Base-by-base conservation (phyloP, 306 rosid genomes). In the Dryas drummondii region DNA sequence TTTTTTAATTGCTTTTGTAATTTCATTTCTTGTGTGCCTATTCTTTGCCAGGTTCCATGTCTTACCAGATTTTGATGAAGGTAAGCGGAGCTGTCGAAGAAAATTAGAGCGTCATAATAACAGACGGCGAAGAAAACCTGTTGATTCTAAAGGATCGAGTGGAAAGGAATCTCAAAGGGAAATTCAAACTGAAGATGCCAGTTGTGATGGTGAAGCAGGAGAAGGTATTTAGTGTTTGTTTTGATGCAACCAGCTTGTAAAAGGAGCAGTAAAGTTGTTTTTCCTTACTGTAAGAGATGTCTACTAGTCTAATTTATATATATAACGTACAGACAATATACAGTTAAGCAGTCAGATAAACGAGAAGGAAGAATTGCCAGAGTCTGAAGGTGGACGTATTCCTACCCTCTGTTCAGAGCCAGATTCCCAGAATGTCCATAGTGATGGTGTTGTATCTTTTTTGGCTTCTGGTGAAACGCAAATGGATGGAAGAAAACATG, bases 101-200 rank as follows among this genome's bases (percentile, higher is more conserved):
- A 96, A 96, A 82, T 74, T 96, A 71, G 99, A 92, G 87, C 91
- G 93, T 37, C 99, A 96, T 80, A 96, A 96, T 84, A 92, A 85
- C 56, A 79, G 98, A 68, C 85, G 98, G 78, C 78, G 98, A 15
- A 90, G 99, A 81, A 96, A 92, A 75, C 84, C 91, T 12, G 60
- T 54, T 9, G 92, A 82, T 73, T 75, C 91, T 15, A 69, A 53
- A 69, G 68, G 58, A 77, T 62, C 61, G 7, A 70, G 15, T 14
- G 86, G 81, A 68, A 82, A 79, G 40, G 98, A 92, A 70, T 69
- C 76, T 78, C 82, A 78, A 70, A 75, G 85, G 63, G 82, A 76
- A 76, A 32, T 78, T 78, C 96, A 70, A 17, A 78, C 54, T 27
- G 96, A 85, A 69, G 93, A 87, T 71, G 77, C 67, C 60, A 81